Conservation (phyloP, 306 rosid genomes). For the Pueraria montana region DNA sequence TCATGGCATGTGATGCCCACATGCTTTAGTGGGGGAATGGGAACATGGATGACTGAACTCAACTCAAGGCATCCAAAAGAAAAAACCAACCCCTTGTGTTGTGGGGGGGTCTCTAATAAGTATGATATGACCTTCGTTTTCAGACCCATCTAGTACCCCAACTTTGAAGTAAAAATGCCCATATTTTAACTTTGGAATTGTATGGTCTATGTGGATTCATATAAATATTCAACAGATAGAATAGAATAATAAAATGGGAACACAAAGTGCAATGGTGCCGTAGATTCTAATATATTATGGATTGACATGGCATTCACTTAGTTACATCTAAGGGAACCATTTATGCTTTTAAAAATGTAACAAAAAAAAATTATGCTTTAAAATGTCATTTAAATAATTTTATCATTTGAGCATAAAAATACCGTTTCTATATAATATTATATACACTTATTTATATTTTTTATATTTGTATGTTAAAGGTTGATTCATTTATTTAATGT, state of each 20-base stretch:
- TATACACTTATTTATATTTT: not conserved
- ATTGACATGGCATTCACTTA: constrained; percentile 58
- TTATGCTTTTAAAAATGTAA: constrained; percentile 14
- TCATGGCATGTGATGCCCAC: constrained; percentile 65
- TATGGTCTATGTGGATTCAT: not conserved
- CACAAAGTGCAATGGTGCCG: constrained; percentile 38
- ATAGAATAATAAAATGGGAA: constrained; percentile 32
- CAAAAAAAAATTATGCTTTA: no score
- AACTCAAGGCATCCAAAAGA: constrained; percentile 49
- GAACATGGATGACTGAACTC: constrained; percentile 57
- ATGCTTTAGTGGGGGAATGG: constrained; percentile 58
- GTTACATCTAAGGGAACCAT: constrained; percentile 38
- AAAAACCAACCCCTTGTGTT: not conserved
- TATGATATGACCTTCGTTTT: constrained; percentile 19
- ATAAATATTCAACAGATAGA: not conserved
- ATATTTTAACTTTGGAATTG: constrained; percentile 21
- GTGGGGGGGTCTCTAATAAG: not conserved
- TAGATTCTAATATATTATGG: constrained; percentile 53
- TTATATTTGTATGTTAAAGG: not conserved
- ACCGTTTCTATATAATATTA: not conserved
- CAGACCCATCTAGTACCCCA: constrained; percentile 41
- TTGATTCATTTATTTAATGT: not conserved
- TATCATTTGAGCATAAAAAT: not conserved
- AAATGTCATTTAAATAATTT: not conserved
- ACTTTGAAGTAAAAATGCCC: constrained; percentile 32